Base-by-base conservation (phyloP, 805 yeast genomes). In the Cyberlindnera samutprakarnensis region DNA sequence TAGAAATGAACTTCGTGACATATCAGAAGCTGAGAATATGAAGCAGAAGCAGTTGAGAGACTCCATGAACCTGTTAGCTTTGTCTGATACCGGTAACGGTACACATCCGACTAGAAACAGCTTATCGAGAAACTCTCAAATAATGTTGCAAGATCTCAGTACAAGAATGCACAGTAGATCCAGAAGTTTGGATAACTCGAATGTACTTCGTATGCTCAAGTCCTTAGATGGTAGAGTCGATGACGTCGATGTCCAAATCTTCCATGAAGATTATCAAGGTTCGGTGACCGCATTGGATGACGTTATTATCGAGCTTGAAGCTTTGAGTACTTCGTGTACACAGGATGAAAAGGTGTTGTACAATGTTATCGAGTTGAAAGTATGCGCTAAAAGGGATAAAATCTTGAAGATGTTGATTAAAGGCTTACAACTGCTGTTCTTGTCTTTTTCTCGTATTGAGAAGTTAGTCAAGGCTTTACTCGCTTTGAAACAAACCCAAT, bases 231-330 rank as follows among this genome's bases (percentile, higher is more conserved):
- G 76, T 32, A 55, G 63, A 20, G 60, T 82, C 13, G 86, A 81
- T 46, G 85, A 79, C 34, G 64, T 80, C 25, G 92, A 83, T 49
- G 72, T 78, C 11, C 65, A 65, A 33, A 63, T 81, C 17, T 78
- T 84, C 9, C 78, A 80, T 44, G 68, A 72, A 32, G 65, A 68
- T 34, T 78, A 68, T 54, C 47, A 59, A 27, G 59, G 54, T 13
- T 66, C 75, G 1, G 66, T 66, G 4, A 60, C 53, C 4, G 38
- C 40, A 11, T 33, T 61, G 22, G 25, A 44, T 7, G 49, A 47
- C 14, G 58, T 70, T 33, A 69, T 64, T 32, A 37, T 32, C 3
- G 48, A 51, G 8, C 31, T 59, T 16, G 22, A 31, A 2, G 25
- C 33, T 2, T 12, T 31, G 7, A 38, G 46, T 6, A 21, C 36